Conservation (phyloP, 2,329 filamentous ascomycete species). For the Ophiocordyceps camponoti-saundersi region DNA sequence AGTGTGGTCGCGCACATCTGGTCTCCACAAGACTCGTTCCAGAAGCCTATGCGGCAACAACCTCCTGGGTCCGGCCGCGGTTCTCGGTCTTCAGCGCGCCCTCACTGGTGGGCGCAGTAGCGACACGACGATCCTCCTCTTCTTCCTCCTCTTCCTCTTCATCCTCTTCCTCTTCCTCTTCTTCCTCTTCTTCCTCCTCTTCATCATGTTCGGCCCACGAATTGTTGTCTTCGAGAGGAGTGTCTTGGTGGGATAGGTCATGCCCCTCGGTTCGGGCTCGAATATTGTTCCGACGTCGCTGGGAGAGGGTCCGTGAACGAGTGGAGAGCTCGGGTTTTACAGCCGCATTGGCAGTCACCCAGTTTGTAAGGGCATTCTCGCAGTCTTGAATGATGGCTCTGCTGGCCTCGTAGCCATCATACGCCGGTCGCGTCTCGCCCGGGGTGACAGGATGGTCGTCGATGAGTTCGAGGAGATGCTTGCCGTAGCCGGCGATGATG, state of each 20-base stretch:
- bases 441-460: constrained; percentile 95
- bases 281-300: constrained; percentile 62
- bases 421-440: constrained; percentile 86
- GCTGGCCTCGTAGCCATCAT: constrained; percentile 95
- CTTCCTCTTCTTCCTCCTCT: constrained; percentile 34
- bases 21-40: background rate
- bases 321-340: constrained; percentile 77
- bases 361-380: constrained; percentile 92
- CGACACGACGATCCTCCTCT: constrained; percentile 24
- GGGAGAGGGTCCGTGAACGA: constrained; percentile 73
- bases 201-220: constrained; percentile 58
- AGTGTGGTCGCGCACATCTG: background rate
- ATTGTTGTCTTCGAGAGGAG: constrained; percentile 59
- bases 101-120: constrained; percentile 33
- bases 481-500: constrained; percentile 93
- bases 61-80: constrained; percentile 37
- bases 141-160: constrained; percentile 49
- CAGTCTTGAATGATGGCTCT: constrained; percentile 99
- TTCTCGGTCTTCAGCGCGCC: constrained; percentile 36
- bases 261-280: constrained; percentile 50
- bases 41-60: constrained; percentile 23
- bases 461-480: constrained; percentile 91
- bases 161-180: background rate
- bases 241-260: constrained; percentile 72
- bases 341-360: constrained; percentile 79